Evolutionary conservation across 306 rosid genomes (phyloP).

Genomic region (Hylodesmum podocarpum): DNA sequence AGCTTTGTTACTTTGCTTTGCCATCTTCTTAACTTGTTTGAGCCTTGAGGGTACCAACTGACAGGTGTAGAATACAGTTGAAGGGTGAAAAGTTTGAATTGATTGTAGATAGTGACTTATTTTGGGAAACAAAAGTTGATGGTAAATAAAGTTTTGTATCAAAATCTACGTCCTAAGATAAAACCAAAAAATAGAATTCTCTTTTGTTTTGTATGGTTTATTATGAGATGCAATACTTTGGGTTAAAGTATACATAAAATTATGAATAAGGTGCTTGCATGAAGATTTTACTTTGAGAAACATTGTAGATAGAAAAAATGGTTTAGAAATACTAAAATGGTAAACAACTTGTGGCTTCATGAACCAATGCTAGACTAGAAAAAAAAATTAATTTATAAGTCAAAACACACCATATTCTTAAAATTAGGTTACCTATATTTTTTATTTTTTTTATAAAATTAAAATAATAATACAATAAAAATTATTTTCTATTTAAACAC

Average conservation of each 20-base stretch:
- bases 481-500: too few relatives aligned
- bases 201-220: background rate
- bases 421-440: too few relatives aligned
- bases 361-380: too few relatives aligned
- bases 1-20: background rate
- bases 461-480: too few relatives aligned
- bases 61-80: slow-evolving; percentile 25
- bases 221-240: background rate
- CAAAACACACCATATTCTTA: too few relatives aligned
- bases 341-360: too few relatives aligned
- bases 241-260: background rate
- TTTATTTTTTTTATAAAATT: too few relatives aligned
- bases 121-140: background rate
- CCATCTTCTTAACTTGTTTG: background rate
- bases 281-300: too few relatives aligned
- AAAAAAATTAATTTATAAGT: too few relatives aligned
- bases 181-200: too few relatives aligned
- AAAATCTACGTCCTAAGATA: background rate
- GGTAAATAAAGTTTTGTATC: background rate
- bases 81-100: slow-evolving; percentile 20
- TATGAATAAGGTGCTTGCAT: background rate
- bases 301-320: too few relatives aligned
- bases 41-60: background rate
- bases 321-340: too few relatives aligned
- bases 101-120: slow-evolving; percentile 18